A percentile compares a stretch with the other conserved stretches of the same genome.
Evolutionary conservation across 2,329 filamentous ascomycete genomes (phyloP).

Genomic region (Alternaria ventricosa): DNA sequence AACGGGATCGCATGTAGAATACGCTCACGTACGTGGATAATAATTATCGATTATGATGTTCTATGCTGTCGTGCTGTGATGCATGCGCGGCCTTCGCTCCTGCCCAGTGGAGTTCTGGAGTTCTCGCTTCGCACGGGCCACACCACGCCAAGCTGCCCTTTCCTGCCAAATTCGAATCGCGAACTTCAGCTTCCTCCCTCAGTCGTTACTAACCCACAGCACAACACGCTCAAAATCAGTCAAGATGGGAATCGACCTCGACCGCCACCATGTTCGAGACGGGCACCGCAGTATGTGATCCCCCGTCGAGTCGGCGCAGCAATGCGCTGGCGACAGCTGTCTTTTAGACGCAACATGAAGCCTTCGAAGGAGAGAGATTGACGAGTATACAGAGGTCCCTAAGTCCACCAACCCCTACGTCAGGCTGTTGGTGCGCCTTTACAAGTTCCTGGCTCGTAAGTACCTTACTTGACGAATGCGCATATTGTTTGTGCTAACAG

Average conservation of each 20-base stretch:
- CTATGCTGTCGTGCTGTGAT: not conserved
- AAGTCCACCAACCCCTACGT: conserved; percentile 99
- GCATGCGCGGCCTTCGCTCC: not conserved
- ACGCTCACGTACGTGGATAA: not conserved
- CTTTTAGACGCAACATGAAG: conserved; percentile 49
- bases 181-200: conserved; percentile 17
- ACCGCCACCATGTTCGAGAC: conserved; percentile 68
- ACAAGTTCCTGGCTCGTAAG: conserved; percentile 95
- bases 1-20: rapidly evolving
- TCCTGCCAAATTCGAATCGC: conserved; percentile 21
- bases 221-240: conserved; percentile 42
- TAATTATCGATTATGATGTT: not conserved
- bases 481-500: conserved; percentile 34
- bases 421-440: conserved; percentile 96
- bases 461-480: conserved; percentile 37
- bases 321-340: conserved; percentile 49
- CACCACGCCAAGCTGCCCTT: conserved; percentile 16
- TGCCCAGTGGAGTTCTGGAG: conserved; percentile 3
- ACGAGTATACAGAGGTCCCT: conserved; percentile 50
- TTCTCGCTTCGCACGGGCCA: conserved; percentile 13
- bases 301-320: conserved; percentile 50
- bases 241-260: conserved; percentile 53
- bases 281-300: conserved; percentile 68
- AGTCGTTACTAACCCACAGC: conserved; percentile 41
- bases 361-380: conserved; percentile 41